These are phyloP conservation scores for Penicillium cinerascens DNA, from an alignment of 495 filamentous ascomycete species.

Conservation along the genomic window DNA sequence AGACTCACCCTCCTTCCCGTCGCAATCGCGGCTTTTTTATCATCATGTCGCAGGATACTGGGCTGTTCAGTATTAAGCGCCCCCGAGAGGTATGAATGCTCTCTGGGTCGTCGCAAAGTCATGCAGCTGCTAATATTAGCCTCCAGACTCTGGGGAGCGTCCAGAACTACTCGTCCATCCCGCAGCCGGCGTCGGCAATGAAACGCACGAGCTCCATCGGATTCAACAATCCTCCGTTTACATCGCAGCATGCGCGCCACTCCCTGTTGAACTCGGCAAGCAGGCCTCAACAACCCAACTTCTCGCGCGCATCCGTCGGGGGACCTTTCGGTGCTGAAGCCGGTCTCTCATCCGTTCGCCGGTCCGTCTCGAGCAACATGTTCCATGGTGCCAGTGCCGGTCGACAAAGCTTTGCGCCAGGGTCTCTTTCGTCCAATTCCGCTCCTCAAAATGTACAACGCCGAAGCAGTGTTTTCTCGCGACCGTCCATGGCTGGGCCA, in stretches of 20 bases:
- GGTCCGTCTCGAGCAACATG: conserved; percentile 69
- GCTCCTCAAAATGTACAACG: conserved; percentile 52
- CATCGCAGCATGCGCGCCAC: conserved; percentile 71
- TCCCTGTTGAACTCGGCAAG: conserved; percentile 84
- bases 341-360: conserved; percentile 80
- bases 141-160: conserved; percentile 72
- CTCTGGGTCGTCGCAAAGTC: conserved; percentile 5
- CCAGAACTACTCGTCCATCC: conserved; percentile 75
- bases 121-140: conserved; percentile 14
- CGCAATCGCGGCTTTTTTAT: conserved; percentile 33
- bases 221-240: conserved; percentile 58
- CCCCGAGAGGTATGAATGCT: conserved; percentile 61
- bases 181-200: conserved; percentile 88
- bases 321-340: conserved; percentile 65
- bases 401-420: conserved; percentile 69
- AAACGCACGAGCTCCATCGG: conserved; percentile 88
- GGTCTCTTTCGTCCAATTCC: conserved; percentile 49
- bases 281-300: conserved; percentile 79
- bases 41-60: conserved; percentile 73
- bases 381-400: conserved; percentile 59
- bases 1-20: conserved; percentile 5
- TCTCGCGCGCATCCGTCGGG: conserved; percentile 78
- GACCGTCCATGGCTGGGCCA: conserved; percentile 58
- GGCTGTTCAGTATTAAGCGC: conserved; percentile 68
- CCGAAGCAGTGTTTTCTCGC: conserved; percentile 81